Evolutionary conservation across 768 basidiomycete species (phyloP), one percentile per base, ranked within the genome.

Genomic region (Chalciporus piperatus): DNA sequence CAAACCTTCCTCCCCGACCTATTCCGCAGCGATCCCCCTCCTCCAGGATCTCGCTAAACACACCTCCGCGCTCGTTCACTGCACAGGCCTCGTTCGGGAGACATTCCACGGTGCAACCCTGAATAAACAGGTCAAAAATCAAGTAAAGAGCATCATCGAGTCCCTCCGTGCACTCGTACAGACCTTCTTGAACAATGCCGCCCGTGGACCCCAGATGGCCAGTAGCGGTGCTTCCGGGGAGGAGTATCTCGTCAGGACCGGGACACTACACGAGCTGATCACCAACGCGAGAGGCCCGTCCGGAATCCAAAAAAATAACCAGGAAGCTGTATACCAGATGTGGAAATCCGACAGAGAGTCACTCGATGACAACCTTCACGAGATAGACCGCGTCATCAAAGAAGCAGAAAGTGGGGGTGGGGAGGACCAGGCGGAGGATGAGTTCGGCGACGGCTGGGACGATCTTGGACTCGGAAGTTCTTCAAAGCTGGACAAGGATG

Each of bases 181-280:
- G 42, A 70, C 74, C 0, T 74, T 85, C 42, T 54, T 80, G 45
- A 59, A 70, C 39, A 59, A 68, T 42, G 72, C 73, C 45, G 47
- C 59, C 8, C 56, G 39, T 12, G 62, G 48, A 20, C 59, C 41
- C 20, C 58, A 44, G 44, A 54, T 49, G 54, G 51, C 17, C 47
- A 57, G 55, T 22, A 56, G 62, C 12, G 63, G 64, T 12, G 45
- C 63, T 20, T 55, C 62, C 12, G 66, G 66, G 25, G 74, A 82
- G 27, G 76, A 78, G 17, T 82, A 84, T 57, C 70, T 89, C 54
- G 59, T 80, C 38, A 75, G 73, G 56, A 81, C 81, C 0, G 86
- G 76, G 20, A 63, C 78, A n/a, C 69, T 87, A 0, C 87, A 89
- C 60, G 78, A 81, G 51, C 70, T 82, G 43, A 81, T 87, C 54